Evolutionary conservation across 2,329 filamentous ascomycete species (phyloP).

Genomic region (Capronia coronata): DNA sequence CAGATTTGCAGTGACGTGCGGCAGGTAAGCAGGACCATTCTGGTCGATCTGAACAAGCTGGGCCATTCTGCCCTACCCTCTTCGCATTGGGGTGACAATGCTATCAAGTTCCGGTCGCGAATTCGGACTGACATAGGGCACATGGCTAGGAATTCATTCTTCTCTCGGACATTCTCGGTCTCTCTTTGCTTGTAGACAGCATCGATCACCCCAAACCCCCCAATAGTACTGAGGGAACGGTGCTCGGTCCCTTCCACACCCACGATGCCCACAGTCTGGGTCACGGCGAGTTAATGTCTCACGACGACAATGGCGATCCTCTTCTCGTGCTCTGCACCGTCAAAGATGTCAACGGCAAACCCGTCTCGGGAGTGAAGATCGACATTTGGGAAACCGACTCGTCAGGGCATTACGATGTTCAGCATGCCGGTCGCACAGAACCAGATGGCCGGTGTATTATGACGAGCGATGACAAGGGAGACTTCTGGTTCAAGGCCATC

Average conservation of each 20-base stretch:
- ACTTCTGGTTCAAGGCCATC: conserved; percentile 80
- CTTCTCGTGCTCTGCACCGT: conserved; percentile 69
- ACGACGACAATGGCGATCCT: conserved; percentile 62
- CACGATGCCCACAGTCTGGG: conserved; percentile 58
- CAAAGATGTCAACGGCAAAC: conserved; percentile 56
- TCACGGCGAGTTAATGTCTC: conserved; percentile 58
- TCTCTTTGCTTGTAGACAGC: conserved; percentile 71
- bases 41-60: too few relatives aligned
- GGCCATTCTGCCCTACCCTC: too few relatives aligned
- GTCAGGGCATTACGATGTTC: conserved; percentile 75
- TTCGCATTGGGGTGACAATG: too few relatives aligned
- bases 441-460: conserved; percentile 70
- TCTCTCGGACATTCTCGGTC: conserved; percentile 69
- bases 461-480: conserved; percentile 61
- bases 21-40: too few relatives aligned
- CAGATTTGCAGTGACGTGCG: conserved; percentile 68
- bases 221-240: conserved; percentile 65
- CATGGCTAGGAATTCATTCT: conserved; percentile 65
- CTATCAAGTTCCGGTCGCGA: too few relatives aligned
- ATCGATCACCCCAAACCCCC: conserved; percentile 77
- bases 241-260: conserved; percentile 77
- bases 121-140: too few relatives aligned
- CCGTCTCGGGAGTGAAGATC: conserved; percentile 61
- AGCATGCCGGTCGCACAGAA: conserved; percentile 57
- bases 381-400: conserved; percentile 84